Evolutionary conservation across 1,139 yeast genomes (phyloP).

Genomic region (Petasospora rhodanensis): DNA sequence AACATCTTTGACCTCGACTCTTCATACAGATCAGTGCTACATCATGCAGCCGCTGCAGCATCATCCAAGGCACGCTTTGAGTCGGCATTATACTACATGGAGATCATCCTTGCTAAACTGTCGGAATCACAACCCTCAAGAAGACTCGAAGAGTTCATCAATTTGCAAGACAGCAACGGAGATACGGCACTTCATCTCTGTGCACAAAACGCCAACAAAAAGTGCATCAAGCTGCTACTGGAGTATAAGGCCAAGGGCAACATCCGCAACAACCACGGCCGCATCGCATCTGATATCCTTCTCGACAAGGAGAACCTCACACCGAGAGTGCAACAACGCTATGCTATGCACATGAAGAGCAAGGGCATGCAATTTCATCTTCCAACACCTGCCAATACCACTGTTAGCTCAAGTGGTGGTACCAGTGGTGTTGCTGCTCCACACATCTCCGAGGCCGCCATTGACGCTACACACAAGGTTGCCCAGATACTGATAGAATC

Average conservation of each 20-base stretch:
- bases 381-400: slow-evolving; percentile 7
- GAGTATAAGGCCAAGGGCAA: slow-evolving; percentile 71
- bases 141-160: slow-evolving; percentile 50
- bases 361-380: slow-evolving; percentile 3
- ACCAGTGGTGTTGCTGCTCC: slow-evolving; percentile 23
- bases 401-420: slow-evolving; percentile 1
- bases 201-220: slow-evolving; percentile 68
- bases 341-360: slow-evolving; percentile 20
- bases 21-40: slow-evolving; percentile 67
- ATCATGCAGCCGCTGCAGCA: slow-evolving; percentile 72
- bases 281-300: slow-evolving; percentile 68
- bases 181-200: slow-evolving; percentile 87
- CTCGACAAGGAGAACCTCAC: slow-evolving; percentile 29
- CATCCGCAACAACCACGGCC: slow-evolving; percentile 65
- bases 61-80: slow-evolving; percentile 58
- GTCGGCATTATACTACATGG: slow-evolving; percentile 79
- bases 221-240: slow-evolving; percentile 67
- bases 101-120: slow-evolving; percentile 65
- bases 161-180: slow-evolving; percentile 78
- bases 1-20: slow-evolving; percentile 61
- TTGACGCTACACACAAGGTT: slow-evolving; percentile 42
- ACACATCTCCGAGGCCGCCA: slow-evolving; percentile 44
- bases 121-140: slow-evolving; percentile 54
- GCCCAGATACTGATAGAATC: slow-evolving; percentile 40
- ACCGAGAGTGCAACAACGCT: slow-evolving; percentile 23